Percentiles rank a stretch among this genome's conserved stretches.
Evolutionary conservation across 352 stramenopile species (phyloP).

Genomic region (Phytophthora constricta): DNA sequence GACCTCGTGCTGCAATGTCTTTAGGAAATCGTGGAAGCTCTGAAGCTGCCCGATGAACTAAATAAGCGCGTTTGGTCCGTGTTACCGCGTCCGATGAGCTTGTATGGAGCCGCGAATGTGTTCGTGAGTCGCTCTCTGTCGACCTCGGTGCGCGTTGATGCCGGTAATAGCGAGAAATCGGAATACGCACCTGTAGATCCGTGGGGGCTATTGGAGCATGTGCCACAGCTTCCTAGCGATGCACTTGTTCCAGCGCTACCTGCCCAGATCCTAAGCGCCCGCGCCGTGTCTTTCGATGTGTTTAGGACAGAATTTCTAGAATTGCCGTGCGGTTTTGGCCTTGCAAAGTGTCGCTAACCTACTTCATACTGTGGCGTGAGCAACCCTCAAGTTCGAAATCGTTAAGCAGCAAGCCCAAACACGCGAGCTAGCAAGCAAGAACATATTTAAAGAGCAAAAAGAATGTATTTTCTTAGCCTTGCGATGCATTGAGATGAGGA

Average conservation of each 20-base stretch:
- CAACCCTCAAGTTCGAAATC: slow-evolving; percentile 28
- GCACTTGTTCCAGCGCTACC: slow-evolving; percentile 46
- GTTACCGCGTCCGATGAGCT: slow-evolving; percentile 59
- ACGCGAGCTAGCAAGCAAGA: slow-evolving; percentile 23
- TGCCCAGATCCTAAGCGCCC: slow-evolving; percentile 59
- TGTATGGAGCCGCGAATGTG: slow-evolving; percentile 35
- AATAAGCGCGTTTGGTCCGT: slow-evolving; percentile 76
- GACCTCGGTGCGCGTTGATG: slow-evolving; percentile 36
- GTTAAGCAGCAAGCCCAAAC: background rate
- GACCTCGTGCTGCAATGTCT: slow-evolving; percentile 16
- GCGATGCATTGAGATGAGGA: slow-evolving; percentile 2
- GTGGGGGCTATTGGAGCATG: slow-evolving; percentile 78
- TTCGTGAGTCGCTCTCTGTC: slow-evolving; percentile 23
- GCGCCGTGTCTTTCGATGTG: slow-evolving; percentile 74
- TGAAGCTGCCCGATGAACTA: slow-evolving; percentile 63
- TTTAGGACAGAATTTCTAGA: slow-evolving; percentile 31
- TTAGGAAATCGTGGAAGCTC: slow-evolving; percentile 73
- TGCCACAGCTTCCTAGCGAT: slow-evolving; percentile 76
- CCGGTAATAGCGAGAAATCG: slow-evolving; percentile 23
- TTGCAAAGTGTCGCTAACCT: slow-evolving; percentile 25
- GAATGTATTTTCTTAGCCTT: slow-evolving; percentile 32
- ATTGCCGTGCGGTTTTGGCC: slow-evolving; percentile 1
- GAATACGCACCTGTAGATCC: slow-evolving; percentile 65
- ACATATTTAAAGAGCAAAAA: slow-evolving; percentile 47
- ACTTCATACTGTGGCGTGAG: slow-evolving; percentile 17